Evolutionary conservation across 768 basidiomycete genomes (phyloP), one percentile per base, ranked within the genome.

Genomic region (Kwoniella dejecticola): DNA sequence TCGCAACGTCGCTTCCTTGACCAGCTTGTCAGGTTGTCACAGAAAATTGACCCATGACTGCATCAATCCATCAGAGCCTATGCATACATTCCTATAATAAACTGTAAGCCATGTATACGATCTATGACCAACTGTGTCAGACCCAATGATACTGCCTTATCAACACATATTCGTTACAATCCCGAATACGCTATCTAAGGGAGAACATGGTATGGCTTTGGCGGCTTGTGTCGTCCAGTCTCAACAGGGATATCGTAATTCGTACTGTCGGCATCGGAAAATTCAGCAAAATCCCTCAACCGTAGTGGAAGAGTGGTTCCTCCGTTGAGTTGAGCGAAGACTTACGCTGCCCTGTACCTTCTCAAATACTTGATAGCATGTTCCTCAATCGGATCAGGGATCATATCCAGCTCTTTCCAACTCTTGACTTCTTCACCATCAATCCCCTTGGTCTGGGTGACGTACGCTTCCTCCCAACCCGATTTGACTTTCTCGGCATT

Each of bases 311-410:
- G n/a, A n/a, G n/a, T n/a, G n/a, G n/a, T n/a, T n/a, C n/a, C n/a
- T n/a, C n/a, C n/a, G n/a, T n/a, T n/a, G n/a, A n/a, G n/a, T n/a
- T n/a, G n/a, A 27, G 45, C 48, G 48, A 33, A 30, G 48, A 89
- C 90, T 78, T 82, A 94, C 89, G 89, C 86, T 70, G 88, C 85
- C 71, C 95, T 86, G 82, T 89, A 96, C 73, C 89, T 84, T 79
- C 95, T 84, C 69, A 99, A 83, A 79, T 91, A 93, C 63, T 86
- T 86, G 80, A 97, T 89, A 21, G 94, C 95, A 64, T 90, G 86
- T 55, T 85, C 83, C 81, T 98, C 94, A 63, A 98, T 84, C 72
- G 88, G 87, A 59, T 89, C 86, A 27, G 94, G 94, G 27, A 80
- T 80, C 59, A 97, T 86, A 23, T 89, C 89, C 62, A 96, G 82